phyloP scores from a whole-genome alignment of 164 flowering plant genomes.

The Chloranthus sessilifolius region DNA sequence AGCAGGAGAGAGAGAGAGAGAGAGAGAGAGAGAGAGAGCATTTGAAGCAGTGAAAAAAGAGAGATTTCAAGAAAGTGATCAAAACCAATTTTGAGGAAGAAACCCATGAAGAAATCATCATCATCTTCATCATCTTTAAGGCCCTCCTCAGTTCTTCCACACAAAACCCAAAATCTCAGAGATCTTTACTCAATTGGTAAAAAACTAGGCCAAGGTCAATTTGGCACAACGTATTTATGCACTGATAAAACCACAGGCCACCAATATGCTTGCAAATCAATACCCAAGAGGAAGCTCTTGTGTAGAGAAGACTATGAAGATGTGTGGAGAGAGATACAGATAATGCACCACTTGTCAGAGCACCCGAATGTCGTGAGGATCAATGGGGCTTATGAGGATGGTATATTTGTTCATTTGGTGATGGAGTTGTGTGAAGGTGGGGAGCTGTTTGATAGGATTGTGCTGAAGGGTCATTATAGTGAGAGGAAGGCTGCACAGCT shows the following conservation, averaged over 20 bases:
- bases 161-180: conserved; percentile 54
- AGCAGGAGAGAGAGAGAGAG: background rate
- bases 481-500: conserved; percentile 71
- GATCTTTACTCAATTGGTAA: conserved; percentile 64
- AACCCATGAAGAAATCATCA: conserved; percentile 25
- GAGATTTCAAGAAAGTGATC: background rate
- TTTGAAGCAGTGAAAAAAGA: background rate
- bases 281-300: conserved; percentile 74
- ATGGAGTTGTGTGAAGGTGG: conserved; percentile 95
- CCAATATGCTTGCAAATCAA: conserved; percentile 78
- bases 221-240: conserved; percentile 82
- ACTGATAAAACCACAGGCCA: conserved; percentile 44
- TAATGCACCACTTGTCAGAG: conserved; percentile 90
- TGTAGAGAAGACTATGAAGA: conserved; percentile 80
- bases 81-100: background rate
- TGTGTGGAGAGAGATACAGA: conserved; percentile 92
- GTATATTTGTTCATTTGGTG: conserved; percentile 73
- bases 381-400: conserved; percentile 76
- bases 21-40: background rate
- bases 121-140: conserved; percentile 11
- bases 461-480: conserved; percentile 76
- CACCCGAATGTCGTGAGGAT: conserved; percentile 75
- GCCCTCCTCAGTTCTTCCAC: conserved; percentile 47
- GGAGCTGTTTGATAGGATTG: conserved; percentile 85
- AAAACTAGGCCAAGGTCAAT: conserved; percentile 90